Conservation (phyloP, 2,329 filamentous ascomycete species). For the Penicillium sp. region DNA sequence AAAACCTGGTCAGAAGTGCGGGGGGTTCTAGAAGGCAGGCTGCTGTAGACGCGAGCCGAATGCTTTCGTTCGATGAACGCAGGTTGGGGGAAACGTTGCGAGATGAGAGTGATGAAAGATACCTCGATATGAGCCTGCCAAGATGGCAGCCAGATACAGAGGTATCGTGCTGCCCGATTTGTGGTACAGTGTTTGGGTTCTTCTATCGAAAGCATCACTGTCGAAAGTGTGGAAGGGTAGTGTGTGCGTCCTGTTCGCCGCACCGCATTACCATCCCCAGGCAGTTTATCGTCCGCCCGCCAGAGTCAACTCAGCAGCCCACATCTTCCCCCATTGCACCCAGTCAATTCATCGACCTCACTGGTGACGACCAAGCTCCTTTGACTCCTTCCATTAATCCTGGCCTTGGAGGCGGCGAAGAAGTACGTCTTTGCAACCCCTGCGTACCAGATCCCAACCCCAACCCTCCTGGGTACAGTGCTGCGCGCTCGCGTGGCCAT, state of each 20-base stretch:
- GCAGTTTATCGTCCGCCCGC: slow-evolving; percentile 84
- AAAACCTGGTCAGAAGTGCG: too few relatives aligned
- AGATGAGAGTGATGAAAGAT: background rate
- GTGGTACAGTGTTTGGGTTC: slow-evolving; percentile 72
- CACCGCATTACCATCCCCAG: slow-evolving; percentile 93
- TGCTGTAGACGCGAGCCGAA: too few relatives aligned
- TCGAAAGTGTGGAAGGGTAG: slow-evolving; percentile 91
- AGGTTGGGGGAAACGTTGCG: background rate
- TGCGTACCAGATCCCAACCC: slow-evolving; percentile 69
- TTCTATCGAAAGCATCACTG: slow-evolving; percentile 92
- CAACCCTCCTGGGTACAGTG: slow-evolving; percentile 44
- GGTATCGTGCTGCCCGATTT: slow-evolving; percentile 81
- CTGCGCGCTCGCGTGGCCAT: slow-evolving; percentile 8
- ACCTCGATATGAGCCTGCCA: slow-evolving; percentile 50
- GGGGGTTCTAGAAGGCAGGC: too few relatives aligned
- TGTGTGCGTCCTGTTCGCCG: slow-evolving; percentile 85
- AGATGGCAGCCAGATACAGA: slow-evolving; percentile 87
- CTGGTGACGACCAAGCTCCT: slow-evolving; percentile 37
- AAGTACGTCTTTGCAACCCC: slow-evolving; percentile 68
- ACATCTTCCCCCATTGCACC: slow-evolving; percentile 42
- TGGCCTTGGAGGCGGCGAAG: slow-evolving; percentile 61
- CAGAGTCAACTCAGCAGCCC: slow-evolving; percentile 47
- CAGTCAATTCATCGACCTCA: slow-evolving; percentile 46
- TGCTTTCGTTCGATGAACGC: too few relatives aligned
- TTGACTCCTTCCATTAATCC: slow-evolving; percentile 41